Conservation (phyloP, 176 grass and related monocot species). For the Stipa capillata region DNA sequence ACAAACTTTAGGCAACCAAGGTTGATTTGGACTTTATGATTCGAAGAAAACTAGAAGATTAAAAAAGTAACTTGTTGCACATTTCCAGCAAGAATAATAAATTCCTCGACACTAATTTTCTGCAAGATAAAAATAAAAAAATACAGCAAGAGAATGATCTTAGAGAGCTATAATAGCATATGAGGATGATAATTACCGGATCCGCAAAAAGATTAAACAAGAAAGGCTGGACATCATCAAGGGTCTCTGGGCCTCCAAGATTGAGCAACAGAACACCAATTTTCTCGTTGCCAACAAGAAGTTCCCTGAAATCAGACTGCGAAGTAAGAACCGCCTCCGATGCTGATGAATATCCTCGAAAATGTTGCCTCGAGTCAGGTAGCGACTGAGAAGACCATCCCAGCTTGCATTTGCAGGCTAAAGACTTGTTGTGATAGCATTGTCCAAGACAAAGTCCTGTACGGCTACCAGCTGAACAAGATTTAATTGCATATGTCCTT, state of each 20-base stretch:
- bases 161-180: background rate
- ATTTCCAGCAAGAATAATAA: background rate
- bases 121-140: slow-evolving; percentile 4
- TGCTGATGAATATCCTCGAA: slow-evolving; percentile 50
- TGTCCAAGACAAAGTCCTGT: slow-evolving; percentile 30
- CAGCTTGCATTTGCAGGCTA: slow-evolving; percentile 31
- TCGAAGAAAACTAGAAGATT: background rate
- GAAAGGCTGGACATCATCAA: slow-evolving; percentile 96
- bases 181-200: slow-evolving; percentile 54
- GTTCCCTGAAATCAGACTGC: slow-evolving; percentile 33
- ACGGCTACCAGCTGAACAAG: slow-evolving; percentile 16
- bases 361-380: slow-evolving; percentile 26
- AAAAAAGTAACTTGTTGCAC: background rate
- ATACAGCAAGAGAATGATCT: background rate
- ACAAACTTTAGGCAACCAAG: background rate
- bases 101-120: background rate
- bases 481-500: slow-evolving; percentile 41
- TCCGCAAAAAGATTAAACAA: slow-evolving; percentile 98
- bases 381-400: slow-evolving; percentile 30
- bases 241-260: slow-evolving; percentile 95
- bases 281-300: slow-evolving; percentile 69
- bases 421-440: slow-evolving; percentile 24
- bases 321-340: slow-evolving; percentile 77
- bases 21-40: background rate
- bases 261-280: slow-evolving; percentile 92